Evolutionary conservation across 225 moss, liverwort and hornwort species (phyloP).

Genomic region (Anthoceros angustus): DNA sequence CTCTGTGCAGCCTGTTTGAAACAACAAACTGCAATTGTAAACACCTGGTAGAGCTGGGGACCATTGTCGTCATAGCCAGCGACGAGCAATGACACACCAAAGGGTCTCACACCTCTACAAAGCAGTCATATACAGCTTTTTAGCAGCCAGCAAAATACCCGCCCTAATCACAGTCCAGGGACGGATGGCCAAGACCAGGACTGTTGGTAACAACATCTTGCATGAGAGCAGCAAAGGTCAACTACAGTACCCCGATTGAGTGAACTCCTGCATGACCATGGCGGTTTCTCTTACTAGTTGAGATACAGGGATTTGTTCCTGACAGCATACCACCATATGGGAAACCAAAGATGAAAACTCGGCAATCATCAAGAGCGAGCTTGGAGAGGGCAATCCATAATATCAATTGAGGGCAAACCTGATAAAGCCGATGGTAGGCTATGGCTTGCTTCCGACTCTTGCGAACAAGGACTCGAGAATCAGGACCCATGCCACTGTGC

Average conservation of each 20-base stretch:
- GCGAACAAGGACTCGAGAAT: slow-evolving; percentile 83
- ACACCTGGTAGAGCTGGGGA: slow-evolving; percentile 90
- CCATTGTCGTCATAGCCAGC: slow-evolving; percentile 97
- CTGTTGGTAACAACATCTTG: not conserved
- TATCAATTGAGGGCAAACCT: slow-evolving; percentile 11
- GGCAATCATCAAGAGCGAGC: not conserved
- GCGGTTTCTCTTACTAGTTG: slow-evolving; percentile 45
- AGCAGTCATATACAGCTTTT: not conserved
- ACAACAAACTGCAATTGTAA: not conserved
- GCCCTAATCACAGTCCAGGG: not conserved
- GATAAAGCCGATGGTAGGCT: slow-evolving; percentile 59
- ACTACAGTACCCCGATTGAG: slow-evolving; percentile 62
- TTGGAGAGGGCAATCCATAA: not conserved
- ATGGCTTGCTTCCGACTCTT: slow-evolving; percentile 96
- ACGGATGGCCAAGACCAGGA: not conserved
- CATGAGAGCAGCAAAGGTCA: not conserved
- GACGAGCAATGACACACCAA: slow-evolving; percentile 79
- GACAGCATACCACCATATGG: not conserved
- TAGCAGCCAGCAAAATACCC: not conserved
- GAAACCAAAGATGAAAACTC: not conserved
- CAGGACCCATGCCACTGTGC: slow-evolving; percentile 88
- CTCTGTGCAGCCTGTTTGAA: not conserved
- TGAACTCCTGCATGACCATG: slow-evolving; percentile 85
- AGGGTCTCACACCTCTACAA: slow-evolving; percentile 88
- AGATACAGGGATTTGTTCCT: slow-evolving; percentile 38